phyloP scores from a whole-genome alignment of 106 monocot genomes.

The Dioscorea alata region DNA sequence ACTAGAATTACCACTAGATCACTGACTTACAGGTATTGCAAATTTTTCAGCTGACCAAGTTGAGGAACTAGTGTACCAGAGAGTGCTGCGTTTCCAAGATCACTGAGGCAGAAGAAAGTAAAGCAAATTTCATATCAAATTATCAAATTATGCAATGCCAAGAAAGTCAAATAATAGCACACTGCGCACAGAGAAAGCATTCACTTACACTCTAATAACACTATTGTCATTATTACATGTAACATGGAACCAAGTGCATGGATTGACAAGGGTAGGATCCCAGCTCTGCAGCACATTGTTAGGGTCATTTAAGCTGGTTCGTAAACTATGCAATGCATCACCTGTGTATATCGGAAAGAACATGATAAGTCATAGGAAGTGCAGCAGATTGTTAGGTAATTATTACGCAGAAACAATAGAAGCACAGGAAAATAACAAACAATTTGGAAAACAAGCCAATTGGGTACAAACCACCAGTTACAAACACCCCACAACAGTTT shows the following conservation, averaged over 20 bases:
- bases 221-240: conserved; percentile 61
- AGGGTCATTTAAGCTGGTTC: conserved; percentile 48
- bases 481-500: no score
- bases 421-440: no score
- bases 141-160: no score
- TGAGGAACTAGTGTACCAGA: conserved; percentile 35
- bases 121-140: no score
- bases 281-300: conserved; percentile 72
- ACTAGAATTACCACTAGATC: no score
- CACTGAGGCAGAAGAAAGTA: conserved; percentile 10
- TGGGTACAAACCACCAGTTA: no score
- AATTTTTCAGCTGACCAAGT: conserved; percentile 29
- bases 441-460: no score
- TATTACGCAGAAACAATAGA: no score
- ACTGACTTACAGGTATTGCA: conserved; percentile 30
- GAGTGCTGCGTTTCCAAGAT: conserved; percentile 36
- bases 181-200: no score
- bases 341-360: conserved; percentile 5
- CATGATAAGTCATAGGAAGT: no score
- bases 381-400: no score
- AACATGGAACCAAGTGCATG: conserved; percentile 81
- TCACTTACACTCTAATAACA: conserved; percentile 56
- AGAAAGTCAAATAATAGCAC: no score
- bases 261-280: conserved; percentile 79
- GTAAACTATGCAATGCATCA: conserved; percentile 30